Evolutionary conservation across 2,329 filamentous ascomycete species (phyloP), one percentile per base, ranked within the genome.

Genomic region (Blastomyces silverae): DNA sequence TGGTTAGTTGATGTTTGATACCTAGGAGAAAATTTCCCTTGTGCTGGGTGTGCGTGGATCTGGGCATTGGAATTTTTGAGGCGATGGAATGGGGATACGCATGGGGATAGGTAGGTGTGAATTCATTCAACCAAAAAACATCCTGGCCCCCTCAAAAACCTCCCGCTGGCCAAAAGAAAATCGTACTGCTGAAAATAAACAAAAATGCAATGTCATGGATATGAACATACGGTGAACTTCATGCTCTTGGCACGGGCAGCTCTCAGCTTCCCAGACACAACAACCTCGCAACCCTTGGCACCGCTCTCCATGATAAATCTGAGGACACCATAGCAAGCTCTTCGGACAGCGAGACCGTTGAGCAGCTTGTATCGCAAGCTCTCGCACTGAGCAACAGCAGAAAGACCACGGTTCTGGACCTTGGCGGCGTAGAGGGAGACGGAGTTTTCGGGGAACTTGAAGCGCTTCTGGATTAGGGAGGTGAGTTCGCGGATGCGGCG

Each of bases 391-490:
- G 94, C 94, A 83, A 99, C 94, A 79, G 94, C 94, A 77, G 93
- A 97, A 74, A 99, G 92, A 90, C 94, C 94, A 81, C 94, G 93
- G 87, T 97, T 97, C 87, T 97, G 94, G 79, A 99, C 94, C 89
- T 99, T 99, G 83, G 94, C 95, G 84, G 94, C 94, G 83, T 99
- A 99, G 79, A 99, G 92, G 73, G 94, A 97, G 81, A 99, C 94
- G 75, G 90, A 95, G 90, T 97, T 97, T 86, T 97, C 93, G 83
- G 94, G 93, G 89, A 99, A 99, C 87, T 97, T 97, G 91, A 99
- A 99, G 80, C 94, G 92, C 90, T 99, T 97, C 87, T 99, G 95
- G 87, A 99, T 99, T 80, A 99, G 89, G 78, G 92, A 97, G 80
- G 94, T 99, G 83, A 99, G 92, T 87, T 99, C 94, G 82, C 94